phyloP scores from a whole-genome alignment of 2,329 filamentous ascomycete species.

The Rhexocercosporidium sp. region DNA sequence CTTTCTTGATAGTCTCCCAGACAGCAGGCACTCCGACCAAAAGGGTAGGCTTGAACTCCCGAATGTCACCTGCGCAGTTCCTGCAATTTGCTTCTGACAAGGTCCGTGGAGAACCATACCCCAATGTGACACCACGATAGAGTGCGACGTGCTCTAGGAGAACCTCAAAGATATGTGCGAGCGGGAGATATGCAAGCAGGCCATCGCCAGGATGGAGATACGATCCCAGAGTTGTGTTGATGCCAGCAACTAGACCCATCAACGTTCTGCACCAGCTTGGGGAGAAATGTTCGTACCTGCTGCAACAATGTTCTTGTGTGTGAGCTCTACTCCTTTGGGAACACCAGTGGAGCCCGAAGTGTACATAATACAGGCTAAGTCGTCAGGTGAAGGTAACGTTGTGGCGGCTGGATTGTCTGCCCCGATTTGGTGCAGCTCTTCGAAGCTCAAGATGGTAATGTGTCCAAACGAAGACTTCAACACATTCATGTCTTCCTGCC shows the following conservation, averaged over 20 bases:
- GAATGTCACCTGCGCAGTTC: slow-evolving; percentile 92
- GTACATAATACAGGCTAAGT: slow-evolving; percentile 84
- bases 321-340: slow-evolving; percentile 88
- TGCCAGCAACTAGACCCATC: slow-evolving; percentile 69
- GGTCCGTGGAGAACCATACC: slow-evolving; percentile 92
- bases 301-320: slow-evolving; percentile 82
- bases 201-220: slow-evolving; percentile 79
- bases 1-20: slow-evolving; percentile 98
- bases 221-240: slow-evolving; percentile 76
- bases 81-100: slow-evolving; percentile 84
- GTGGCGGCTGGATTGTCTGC: slow-evolving; percentile 70
- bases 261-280: slow-evolving; percentile 60
- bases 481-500: slow-evolving; percentile 51
- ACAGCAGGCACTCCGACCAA: slow-evolving; percentile 95
- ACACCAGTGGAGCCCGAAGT: slow-evolving; percentile 89
- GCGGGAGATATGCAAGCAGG: slow-evolving; percentile 88
- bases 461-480: slow-evolving; percentile 62
- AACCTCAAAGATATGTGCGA: slow-evolving; percentile 96
- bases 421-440: slow-evolving; percentile 56
- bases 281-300: slow-evolving; percentile 69
- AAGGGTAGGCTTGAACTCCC: slow-evolving; percentile 86
- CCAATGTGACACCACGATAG: slow-evolving; percentile 88
- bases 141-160: slow-evolving; percentile 91
- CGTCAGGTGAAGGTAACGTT: slow-evolving; percentile 72
- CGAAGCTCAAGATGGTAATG: slow-evolving; percentile 58